A percentile compares a stretch with the other conserved stretches of the same genome.
phyloP scores from a whole-genome alignment of 2,329 filamentous ascomycete genomes.

The Neurospora sp. region DNA sequence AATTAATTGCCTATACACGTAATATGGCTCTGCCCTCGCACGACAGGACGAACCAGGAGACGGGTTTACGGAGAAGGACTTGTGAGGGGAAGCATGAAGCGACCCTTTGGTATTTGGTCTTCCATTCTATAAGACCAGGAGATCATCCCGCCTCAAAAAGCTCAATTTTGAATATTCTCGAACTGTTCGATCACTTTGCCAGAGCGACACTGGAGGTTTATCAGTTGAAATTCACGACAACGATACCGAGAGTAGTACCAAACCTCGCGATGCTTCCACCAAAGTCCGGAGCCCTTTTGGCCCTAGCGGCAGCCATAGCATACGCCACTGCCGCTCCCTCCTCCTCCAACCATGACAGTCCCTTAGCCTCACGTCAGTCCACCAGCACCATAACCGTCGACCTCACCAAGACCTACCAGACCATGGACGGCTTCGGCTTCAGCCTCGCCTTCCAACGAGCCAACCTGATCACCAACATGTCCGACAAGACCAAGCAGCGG shows the following conservation, averaged over 20 bases:
- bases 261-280: background rate
- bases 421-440: constrained; percentile 37
- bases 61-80: background rate
- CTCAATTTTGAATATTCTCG: background rate
- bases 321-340: background rate
- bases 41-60: background rate
- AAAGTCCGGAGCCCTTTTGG: background rate
- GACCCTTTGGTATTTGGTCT: background rate
- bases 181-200: background rate
- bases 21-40: background rate
- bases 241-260: background rate
- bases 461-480: constrained; percentile 31
- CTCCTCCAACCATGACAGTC: background rate
- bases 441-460: constrained; percentile 35
- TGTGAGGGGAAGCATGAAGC: background rate
- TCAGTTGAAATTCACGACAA: background rate
- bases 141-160: background rate
- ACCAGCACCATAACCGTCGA: constrained; percentile 27
- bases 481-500: constrained; percentile 28
- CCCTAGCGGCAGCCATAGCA: background rate
- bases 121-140: background rate
- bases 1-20: background rate
- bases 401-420: constrained; percentile 31
- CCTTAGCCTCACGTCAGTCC: constrained; percentile 8
- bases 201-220: background rate